Percentiles rank a stretch among this genome's conserved stretches.
phyloP scores from a whole-genome alignment of 208 protist species.

The Willaertia magna region DNA sequence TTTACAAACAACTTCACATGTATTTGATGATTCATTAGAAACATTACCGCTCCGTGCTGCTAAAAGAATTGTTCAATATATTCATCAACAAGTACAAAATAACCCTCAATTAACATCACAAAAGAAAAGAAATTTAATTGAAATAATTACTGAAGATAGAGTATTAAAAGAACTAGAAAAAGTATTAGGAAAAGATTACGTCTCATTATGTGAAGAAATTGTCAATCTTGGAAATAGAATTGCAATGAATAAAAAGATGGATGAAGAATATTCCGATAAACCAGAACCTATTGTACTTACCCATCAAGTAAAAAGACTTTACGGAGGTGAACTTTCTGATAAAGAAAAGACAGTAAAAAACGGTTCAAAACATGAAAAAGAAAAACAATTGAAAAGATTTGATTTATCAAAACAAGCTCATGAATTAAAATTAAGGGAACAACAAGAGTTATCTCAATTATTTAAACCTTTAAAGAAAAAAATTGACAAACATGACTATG shows the following conservation, averaged over 20 bases:
- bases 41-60: neutral
- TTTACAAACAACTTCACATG: neutral
- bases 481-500: neutral
- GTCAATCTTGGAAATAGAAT: neutral
- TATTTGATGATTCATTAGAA: neutral
- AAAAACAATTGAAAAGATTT: neutral
- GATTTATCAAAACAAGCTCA: neutral
- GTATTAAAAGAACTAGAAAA: neutral
- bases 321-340: neutral
- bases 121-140: neutral
- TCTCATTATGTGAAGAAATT: neutral
- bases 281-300: neutral
- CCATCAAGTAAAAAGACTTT: neutral
- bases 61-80: neutral
- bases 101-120: neutral
- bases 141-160: neutral
- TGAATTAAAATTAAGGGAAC: neutral
- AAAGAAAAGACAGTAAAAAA: neutral
- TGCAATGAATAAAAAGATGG: neutral
- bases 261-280: neutral
- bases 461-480: neutral
- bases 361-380: too few relatives aligned
- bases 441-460: neutral
- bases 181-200: neutral
- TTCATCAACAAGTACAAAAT: neutral